These are phyloP conservation scores for Colletotrichum liaoningense DNA, from an alignment of 2,329 filamentous ascomycete genomes.

Conservation along the genomic window DNA sequence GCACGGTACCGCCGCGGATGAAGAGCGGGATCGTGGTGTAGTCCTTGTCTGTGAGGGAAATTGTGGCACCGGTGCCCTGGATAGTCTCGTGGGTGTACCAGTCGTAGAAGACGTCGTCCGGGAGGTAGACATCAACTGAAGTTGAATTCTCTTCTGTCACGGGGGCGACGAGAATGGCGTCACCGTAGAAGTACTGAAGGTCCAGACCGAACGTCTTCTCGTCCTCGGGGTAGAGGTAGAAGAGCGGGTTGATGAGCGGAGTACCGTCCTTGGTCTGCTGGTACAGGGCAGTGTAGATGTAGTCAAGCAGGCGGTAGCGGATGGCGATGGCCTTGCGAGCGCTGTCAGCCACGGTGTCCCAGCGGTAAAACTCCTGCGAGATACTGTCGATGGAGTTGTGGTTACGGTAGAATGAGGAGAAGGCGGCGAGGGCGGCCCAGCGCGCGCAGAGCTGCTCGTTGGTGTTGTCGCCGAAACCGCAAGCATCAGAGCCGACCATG, in stretches of 20 bases:
- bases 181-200: conserved; percentile 63
- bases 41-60: conserved; percentile 46
- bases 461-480: conserved; percentile 77
- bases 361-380: conserved; percentile 77
- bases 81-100: conserved; percentile 57
- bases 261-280: conserved; percentile 69
- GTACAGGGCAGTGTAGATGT: conserved; percentile 80
- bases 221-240: conserved; percentile 74
- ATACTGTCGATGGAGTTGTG: conserved; percentile 64
- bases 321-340: conserved; percentile 76
- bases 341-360: conserved; percentile 70
- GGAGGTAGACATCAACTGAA: conserved; percentile 60
- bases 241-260: conserved; percentile 76
- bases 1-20: conserved; percentile 72
- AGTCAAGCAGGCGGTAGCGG: conserved; percentile 84
- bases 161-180: conserved; percentile 60
- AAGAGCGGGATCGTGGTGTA: conserved; percentile 72
- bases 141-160: conserved; percentile 57
- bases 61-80: conserved; percentile 25
- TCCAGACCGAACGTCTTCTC: conserved; percentile 57
- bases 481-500: conserved; percentile 79
- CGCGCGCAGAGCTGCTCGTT: conserved; percentile 74
- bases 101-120: conserved; percentile 63
- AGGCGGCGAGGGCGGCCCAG: conserved; percentile 77
- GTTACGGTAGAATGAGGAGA: conserved; percentile 78